phyloP scores from a whole-genome alignment of 1,284 basidiomycete genomes.

The Cryptococcus sp. region DNA sequence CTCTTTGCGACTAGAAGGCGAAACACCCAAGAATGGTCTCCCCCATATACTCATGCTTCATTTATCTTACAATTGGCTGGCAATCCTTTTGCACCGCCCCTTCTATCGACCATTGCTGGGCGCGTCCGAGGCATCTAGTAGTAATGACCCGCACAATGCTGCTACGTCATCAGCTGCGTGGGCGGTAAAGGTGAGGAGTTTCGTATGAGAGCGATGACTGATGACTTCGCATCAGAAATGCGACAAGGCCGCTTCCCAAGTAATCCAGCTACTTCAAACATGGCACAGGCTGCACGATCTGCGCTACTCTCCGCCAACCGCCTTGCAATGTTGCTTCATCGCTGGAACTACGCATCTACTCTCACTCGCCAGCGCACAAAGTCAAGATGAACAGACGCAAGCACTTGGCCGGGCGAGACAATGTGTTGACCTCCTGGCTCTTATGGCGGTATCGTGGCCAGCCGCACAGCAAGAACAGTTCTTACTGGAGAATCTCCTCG shows the following conservation, averaged over 20 bases:
- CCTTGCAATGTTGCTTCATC: constrained; percentile 65
- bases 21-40: constrained; percentile 57
- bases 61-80: constrained; percentile 64
- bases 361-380: constrained; percentile 25
- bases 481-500: constrained; percentile 23
- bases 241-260: constrained; percentile 65
- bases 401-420: constrained; percentile 20
- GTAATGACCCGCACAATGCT: constrained; percentile 34
- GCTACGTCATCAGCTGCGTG: constrained; percentile 54
- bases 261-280: constrained; percentile 62
- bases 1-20: constrained; percentile 56
- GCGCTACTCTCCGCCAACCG: constrained; percentile 64
- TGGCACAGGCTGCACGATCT: constrained; percentile 64
- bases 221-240: constrained; percentile 53
- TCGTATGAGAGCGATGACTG: background rate
- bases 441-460: constrained; percentile 31
- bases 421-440: constrained; percentile 24
- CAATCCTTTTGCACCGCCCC: constrained; percentile 66
- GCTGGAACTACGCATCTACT: constrained; percentile 59
- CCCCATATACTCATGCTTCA: constrained; percentile 68
- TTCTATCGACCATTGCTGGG: constrained; percentile 61
- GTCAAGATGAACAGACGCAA: constrained; percentile 21
- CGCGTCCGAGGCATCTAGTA: constrained; percentile 55
- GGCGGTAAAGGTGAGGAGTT: constrained; percentile 17
- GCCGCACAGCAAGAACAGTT: constrained; percentile 24